Percentiles rank a stretch among this genome's conserved stretches.
Evolutionary conservation across 2,329 filamentous ascomycete species (phyloP).

Genomic region (Exophiala bonariae): DNA sequence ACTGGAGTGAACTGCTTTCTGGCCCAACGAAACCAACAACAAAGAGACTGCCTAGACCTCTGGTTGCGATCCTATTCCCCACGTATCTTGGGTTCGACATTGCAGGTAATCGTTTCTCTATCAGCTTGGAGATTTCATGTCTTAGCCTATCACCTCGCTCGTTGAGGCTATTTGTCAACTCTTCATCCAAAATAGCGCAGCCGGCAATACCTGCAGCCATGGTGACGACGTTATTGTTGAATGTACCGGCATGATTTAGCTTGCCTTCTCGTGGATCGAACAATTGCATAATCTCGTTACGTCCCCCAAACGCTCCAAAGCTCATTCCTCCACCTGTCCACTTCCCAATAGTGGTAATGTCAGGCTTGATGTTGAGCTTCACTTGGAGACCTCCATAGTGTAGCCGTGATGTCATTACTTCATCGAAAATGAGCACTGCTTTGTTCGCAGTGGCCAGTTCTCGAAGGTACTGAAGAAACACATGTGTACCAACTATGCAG

Average conservation of each 20-base stretch:
- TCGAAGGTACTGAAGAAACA: conserved; percentile 56
- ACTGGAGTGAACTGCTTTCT: conserved; percentile 20
- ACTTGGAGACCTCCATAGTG: conserved; percentile 47
- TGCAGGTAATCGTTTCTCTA: conserved; percentile 3
- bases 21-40: conserved; percentile 27
- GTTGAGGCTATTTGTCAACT: conserved; percentile 28
- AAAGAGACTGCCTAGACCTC: conserved; percentile 32
- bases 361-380: conserved; percentile 48
- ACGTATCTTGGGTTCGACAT: not conserved
- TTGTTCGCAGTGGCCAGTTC: conserved; percentile 48
- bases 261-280: conserved; percentile 50
- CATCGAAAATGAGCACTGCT: conserved; percentile 66
- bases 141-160: conserved; percentile 22
- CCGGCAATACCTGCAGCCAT: conserved; percentile 56
- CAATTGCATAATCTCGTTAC: conserved; percentile 56
- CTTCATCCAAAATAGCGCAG: conserved; percentile 23
- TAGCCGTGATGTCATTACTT: conserved; percentile 69
- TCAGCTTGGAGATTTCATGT: not conserved
- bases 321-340: conserved; percentile 66
- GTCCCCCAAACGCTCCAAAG: conserved; percentile 67
- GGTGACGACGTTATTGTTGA: conserved; percentile 65
- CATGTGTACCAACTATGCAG: conserved; percentile 49
- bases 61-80: conserved; percentile 26
- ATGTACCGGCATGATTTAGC: conserved; percentile 61
- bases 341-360: conserved; percentile 66